Conservation (phyloP, 345 rosid genomes). For the Pistacia integerrima region DNA sequence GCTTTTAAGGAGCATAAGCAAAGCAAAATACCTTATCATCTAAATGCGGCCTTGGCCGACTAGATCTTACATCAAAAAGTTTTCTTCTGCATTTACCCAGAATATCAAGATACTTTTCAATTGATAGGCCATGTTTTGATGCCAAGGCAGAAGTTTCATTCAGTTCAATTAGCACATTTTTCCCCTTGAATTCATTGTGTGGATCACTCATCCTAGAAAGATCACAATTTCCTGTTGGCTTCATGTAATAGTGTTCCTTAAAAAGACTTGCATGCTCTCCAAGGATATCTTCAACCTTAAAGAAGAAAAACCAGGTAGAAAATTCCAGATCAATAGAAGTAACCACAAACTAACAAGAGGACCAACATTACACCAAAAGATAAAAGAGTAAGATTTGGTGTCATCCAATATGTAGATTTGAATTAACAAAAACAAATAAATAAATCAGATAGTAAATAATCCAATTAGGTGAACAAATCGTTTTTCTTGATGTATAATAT, state of each 20-base stretch:
- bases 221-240: conserved; percentile 82
- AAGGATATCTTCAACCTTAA: conserved; percentile 73
- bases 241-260: conserved; percentile 77
- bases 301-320: conserved; percentile 10
- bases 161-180: conserved; percentile 81
- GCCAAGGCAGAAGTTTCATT: conserved; percentile 66
- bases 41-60: conserved; percentile 83
- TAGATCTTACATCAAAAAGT: conserved; percentile 70
- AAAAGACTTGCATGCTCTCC: conserved; percentile 75
- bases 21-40: conserved; percentile 73
- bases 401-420: neutral
- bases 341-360: neutral
- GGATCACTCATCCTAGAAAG: conserved; percentile 91
- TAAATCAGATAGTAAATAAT: neutral
- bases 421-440: neutral
- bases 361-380: neutral
- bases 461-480: neutral
- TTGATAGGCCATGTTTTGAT: conserved; percentile 56
- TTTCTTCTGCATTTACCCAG: conserved; percentile 73
- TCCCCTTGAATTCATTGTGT: conserved; percentile 74
- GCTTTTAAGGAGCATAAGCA: neutral
- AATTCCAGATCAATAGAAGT: conserved; percentile 10
- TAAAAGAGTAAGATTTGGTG: neutral
- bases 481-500: neutral
- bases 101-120: conserved; percentile 63